Evolutionary conservation across 306 rosid species (phyloP).

Genomic region (Lotus japonicus): DNA sequence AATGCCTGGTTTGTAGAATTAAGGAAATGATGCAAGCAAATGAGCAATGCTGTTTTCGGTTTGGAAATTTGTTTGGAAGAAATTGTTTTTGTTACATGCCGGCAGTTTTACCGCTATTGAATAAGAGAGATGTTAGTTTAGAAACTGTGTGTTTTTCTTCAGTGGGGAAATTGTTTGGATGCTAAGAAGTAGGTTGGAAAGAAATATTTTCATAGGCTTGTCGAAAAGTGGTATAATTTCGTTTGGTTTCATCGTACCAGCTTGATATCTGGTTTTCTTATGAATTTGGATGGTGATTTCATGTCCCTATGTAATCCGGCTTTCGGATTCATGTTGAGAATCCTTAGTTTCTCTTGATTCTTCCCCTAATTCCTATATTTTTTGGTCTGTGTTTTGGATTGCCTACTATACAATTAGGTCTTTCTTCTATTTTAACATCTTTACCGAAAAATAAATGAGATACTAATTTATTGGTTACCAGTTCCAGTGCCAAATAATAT

Average conservation of each 20-base stretch:
- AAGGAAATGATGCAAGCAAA: no score
- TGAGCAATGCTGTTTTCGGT: no score
- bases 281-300: not conserved
- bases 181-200: not conserved
- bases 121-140: no score
- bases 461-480: not conserved
- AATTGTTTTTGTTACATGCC: no score
- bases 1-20: no score
- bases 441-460: not conserved
- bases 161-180: constrained; percentile 3
- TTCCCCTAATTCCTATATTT: not conserved
- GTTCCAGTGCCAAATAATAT: not conserved
- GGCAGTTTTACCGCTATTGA: no score
- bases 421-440: not conserved
- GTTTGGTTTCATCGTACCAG: not conserved
- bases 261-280: not conserved
- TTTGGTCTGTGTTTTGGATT: not conserved
- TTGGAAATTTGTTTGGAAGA: no score
- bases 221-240: not conserved
- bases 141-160: no score
- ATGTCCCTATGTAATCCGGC: not conserved
- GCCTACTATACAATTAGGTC: not conserved
- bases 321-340: not conserved
- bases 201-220: not conserved
- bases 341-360: not conserved